Evolutionary conservation across 2,329 filamentous ascomycete genomes (phyloP).

Genomic region (Stagonosporopsis rhizophila): DNA sequence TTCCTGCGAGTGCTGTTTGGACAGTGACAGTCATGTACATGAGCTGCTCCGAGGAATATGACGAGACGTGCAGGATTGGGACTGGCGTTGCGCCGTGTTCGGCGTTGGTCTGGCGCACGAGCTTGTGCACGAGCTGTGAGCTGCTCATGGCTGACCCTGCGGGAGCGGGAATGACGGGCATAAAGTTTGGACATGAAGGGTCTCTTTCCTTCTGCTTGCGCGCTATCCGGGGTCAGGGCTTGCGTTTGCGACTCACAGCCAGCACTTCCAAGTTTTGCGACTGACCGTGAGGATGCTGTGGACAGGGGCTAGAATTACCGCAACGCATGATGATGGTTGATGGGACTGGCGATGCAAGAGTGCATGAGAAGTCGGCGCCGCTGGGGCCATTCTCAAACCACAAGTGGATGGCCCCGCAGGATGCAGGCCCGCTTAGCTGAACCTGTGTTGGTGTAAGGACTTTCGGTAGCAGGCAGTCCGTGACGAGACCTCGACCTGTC

Average conservation of each 20-base stretch:
- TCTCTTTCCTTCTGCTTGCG: slow-evolving; percentile 31
- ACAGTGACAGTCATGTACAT: slow-evolving; percentile 23
- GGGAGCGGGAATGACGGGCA: slow-evolving; percentile 51
- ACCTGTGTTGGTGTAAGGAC: slow-evolving; percentile 21
- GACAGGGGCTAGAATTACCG: slow-evolving; percentile 15
- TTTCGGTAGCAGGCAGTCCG: slow-evolving; percentile 8
- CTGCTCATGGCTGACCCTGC: slow-evolving; percentile 37
- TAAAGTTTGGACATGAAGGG: slow-evolving; percentile 46
- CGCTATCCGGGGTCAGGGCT: slow-evolving; percentile 27
- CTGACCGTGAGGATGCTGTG: slow-evolving; percentile 12
- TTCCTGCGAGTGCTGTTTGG: slow-evolving; percentile 18
- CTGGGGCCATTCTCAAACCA: slow-evolving; percentile 28
- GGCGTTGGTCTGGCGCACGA: slow-evolving; percentile 37
- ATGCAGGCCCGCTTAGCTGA: slow-evolving; percentile 39
- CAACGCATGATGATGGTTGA: slow-evolving; percentile 34
- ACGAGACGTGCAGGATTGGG: slow-evolving; percentile 33
- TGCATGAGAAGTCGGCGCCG: slow-evolving; percentile 37
- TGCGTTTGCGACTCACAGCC: neutral
- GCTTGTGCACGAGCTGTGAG: slow-evolving; percentile 24
- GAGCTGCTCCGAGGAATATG: slow-evolving; percentile 21
- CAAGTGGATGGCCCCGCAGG: slow-evolving; percentile 33
- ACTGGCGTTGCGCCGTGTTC: slow-evolving; percentile 33
- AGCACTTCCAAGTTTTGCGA: slow-evolving; percentile 11
- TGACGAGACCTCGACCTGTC: slow-evolving; percentile 27
- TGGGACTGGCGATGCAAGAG: slow-evolving; percentile 29